These are phyloP conservation scores for Plasmopara muralis DNA, from an alignment of 352 stramenopile genomes.

Conservation along the genomic window DNA sequence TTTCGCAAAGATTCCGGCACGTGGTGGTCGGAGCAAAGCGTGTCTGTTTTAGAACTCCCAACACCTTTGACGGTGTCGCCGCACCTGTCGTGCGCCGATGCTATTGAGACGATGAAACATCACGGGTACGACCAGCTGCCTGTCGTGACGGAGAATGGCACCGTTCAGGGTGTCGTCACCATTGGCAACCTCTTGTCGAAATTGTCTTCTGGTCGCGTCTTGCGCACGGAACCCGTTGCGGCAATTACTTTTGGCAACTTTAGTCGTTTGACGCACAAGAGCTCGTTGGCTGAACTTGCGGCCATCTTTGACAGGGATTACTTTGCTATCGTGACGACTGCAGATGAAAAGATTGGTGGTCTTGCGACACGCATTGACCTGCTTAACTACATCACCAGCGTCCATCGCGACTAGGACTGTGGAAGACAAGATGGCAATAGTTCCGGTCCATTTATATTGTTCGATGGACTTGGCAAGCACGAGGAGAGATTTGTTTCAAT, in stretches of 20 bases:
- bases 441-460: no score
- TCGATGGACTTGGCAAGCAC: no score
- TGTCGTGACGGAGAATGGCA: constrained; percentile 62
- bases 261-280: constrained; percentile 83
- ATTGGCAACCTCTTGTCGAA: constrained; percentile 92
- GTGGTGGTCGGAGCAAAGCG: constrained; percentile 90
- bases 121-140: constrained; percentile 84
- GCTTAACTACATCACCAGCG: constrained; percentile 90
- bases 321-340: constrained; percentile 88
- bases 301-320: constrained; percentile 94
- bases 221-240: constrained; percentile 71
- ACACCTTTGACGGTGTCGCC: constrained; percentile 84
- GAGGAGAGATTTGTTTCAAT: no score
- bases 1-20: constrained; percentile 64
- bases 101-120: constrained; percentile 89
- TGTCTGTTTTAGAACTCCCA: constrained; percentile 65
- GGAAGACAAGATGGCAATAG: no score
- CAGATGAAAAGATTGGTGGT: constrained; percentile 74
- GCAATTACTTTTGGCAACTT: constrained; percentile 94
- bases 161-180: constrained; percentile 90
- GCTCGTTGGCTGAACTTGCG: constrained; percentile 85
- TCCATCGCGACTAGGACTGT: constrained; percentile 11
- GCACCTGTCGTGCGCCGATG: constrained; percentile 84
- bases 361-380: constrained; percentile 95
- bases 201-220: constrained; percentile 82